These are phyloP conservation scores for Pestalotiopsis fici DNA, from an alignment of 2,329 filamentous ascomycete species.

Conservation along the genomic window DNA sequence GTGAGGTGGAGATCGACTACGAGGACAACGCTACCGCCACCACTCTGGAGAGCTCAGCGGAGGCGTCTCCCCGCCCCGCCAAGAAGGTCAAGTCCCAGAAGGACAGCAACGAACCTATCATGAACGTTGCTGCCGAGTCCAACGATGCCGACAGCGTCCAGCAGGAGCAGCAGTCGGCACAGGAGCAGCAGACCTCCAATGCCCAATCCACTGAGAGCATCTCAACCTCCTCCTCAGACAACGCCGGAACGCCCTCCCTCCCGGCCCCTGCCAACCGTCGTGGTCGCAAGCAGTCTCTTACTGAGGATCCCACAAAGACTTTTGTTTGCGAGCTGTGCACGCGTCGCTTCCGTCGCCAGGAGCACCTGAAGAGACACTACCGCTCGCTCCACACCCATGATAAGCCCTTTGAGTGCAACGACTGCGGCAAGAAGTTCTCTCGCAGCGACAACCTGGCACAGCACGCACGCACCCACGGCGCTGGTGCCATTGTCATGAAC, in stretches of 20 bases:
- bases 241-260: constrained; percentile 36
- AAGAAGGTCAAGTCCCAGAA: constrained; percentile 61
- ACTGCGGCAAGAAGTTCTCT: constrained; percentile 99
- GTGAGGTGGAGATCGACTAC: constrained; percentile 71
- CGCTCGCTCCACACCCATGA: constrained; percentile 97
- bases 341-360: constrained; percentile 94
- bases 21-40: constrained; percentile 68
- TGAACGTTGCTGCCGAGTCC: constrained; percentile 44
- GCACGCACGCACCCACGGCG: constrained; percentile 91
- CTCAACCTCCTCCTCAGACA: constrained; percentile 45
- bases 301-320: constrained; percentile 96
- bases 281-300: constrained; percentile 96
- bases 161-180: constrained; percentile 28
- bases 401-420: constrained; percentile 96
- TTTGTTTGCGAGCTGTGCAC: constrained; percentile 97
- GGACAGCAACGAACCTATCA: constrained; percentile 39
- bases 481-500: constrained; percentile 87
- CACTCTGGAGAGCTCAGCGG: constrained; percentile 58
- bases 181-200: neutral
- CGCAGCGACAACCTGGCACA: constrained; percentile 96
- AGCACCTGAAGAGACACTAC: constrained; percentile 96
- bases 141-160: constrained; percentile 29
- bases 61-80: constrained; percentile 48
- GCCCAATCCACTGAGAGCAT: constrained; percentile 29
- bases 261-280: constrained; percentile 77